Conservation (phyloP, 371 early-diverging fungal genomes). For the Mortierella sp. region DNA sequence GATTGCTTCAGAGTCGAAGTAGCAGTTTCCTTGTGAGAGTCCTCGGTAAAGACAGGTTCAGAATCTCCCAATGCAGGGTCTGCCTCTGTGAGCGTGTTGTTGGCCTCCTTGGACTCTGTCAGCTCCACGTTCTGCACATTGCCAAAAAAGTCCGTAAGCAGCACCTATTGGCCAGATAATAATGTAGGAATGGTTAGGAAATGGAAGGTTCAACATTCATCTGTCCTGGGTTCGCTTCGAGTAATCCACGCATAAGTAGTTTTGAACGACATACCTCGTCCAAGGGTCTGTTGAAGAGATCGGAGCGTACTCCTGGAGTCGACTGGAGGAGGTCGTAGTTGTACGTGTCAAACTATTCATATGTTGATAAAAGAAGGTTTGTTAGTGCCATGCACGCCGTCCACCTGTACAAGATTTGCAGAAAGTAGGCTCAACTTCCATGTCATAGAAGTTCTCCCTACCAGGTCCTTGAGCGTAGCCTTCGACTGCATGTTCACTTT, state of each 20-base stretch:
- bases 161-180: slow-evolving; percentile 59
- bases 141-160: slow-evolving; percentile 96
- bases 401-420: background rate
- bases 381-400: background rate
- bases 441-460: slow-evolving; percentile 43
- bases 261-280: slow-evolving; percentile 63
- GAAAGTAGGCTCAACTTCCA: too few species aligned
- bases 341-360: slow-evolving; percentile 82
- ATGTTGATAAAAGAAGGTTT: background rate
- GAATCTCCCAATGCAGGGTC: slow-evolving; percentile 8
- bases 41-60: background rate
- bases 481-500: slow-evolving; percentile 83
- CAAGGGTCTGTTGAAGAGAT: slow-evolving; percentile 82
- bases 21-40: slow-evolving; percentile 6
- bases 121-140: slow-evolving; percentile 91
- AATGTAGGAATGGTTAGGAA: background rate
- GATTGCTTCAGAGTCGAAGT: background rate
- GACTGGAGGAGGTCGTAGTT: slow-evolving; percentile 81
- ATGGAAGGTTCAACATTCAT: background rate
- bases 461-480: slow-evolving; percentile 80
- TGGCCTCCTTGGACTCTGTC: slow-evolving; percentile 60
- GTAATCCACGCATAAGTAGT: background rate
- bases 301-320: slow-evolving; percentile 85
- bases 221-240: background rate
- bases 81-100: slow-evolving; percentile 7